Conservation (phyloP, 1,139 yeast species). For the Lodderomyces elongisporus region DNA sequence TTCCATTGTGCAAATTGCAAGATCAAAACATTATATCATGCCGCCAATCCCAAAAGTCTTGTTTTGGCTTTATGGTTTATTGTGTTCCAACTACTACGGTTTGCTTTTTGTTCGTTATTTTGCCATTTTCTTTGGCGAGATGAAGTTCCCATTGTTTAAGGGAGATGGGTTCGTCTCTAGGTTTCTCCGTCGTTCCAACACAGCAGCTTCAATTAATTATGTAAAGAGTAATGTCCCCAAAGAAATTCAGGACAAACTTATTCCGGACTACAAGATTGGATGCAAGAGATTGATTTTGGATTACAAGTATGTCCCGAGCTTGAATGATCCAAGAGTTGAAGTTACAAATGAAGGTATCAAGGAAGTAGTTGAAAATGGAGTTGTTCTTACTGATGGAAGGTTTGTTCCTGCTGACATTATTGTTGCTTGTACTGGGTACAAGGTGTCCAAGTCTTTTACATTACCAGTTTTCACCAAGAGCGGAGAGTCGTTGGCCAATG, state of each 20-base stretch:
- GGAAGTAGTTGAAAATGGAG: constrained; percentile 24
- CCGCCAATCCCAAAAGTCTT: constrained; percentile 32
- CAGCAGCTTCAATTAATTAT: constrained; percentile 19
- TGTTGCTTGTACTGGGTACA: constrained; percentile 44
- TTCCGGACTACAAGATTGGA: constrained; percentile 40
- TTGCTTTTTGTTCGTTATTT: constrained; percentile 25
- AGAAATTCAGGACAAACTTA: constrained; percentile 26
- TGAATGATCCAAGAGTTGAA: constrained; percentile 29
- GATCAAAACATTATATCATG: constrained; percentile 37
- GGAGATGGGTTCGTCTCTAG: constrained; percentile 28
- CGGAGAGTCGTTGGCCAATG: constrained; percentile 16
- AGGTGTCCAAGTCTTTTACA: constrained; percentile 19
- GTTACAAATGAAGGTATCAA: constrained; percentile 24
- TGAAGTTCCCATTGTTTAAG: constrained; percentile 31
- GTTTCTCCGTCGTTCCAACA: constrained; percentile 23
- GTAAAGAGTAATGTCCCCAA: constrained; percentile 31
- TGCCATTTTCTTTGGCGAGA: constrained; percentile 27
- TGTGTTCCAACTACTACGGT: constrained; percentile 25
- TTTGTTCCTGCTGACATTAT: constrained; percentile 34
- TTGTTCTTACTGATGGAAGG: constrained; percentile 27
- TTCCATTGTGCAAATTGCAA: constrained; percentile 29
- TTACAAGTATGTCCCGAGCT: constrained; percentile 30
- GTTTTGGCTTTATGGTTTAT: constrained; percentile 18
- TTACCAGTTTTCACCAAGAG: constrained; percentile 26
- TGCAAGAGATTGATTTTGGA: constrained; percentile 42